These are phyloP conservation scores for Xylaria curta DNA, from an alignment of 495 filamentous ascomycete species.

Conservation along the genomic window DNA sequence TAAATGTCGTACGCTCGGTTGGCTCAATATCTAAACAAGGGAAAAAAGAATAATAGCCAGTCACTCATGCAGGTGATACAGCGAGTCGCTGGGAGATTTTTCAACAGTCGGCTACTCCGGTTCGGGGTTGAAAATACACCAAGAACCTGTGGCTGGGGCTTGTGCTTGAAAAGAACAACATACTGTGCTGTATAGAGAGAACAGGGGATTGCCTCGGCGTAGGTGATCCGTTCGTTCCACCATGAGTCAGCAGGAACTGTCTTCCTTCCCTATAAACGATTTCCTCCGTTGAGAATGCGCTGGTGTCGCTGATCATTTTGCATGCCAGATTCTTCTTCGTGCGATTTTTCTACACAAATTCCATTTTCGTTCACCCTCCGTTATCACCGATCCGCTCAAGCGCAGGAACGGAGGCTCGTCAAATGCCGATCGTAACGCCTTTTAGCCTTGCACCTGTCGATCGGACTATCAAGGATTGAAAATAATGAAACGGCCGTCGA, in stretches of 20 bases:
- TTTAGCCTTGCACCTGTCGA: constrained; percentile 28
- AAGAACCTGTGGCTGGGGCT: neutral
- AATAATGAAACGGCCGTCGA: constrained; percentile 15
- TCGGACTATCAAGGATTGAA: constrained; percentile 11
- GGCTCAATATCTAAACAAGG: constrained; percentile 10
- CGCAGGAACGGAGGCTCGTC: constrained; percentile 9
- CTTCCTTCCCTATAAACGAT: neutral
- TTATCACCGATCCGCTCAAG: constrained; percentile 6
- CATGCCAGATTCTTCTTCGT: neutral
- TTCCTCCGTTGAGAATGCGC: neutral
- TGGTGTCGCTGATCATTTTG: neutral
- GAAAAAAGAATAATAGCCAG: neutral
- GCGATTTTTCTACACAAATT: neutral
- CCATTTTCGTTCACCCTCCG: constrained; percentile 14
- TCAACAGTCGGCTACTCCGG: neutral
- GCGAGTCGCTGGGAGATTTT: neutral
- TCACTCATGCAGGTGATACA: constrained; percentile 15
- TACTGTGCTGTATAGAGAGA: neutral
- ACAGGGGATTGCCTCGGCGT: neutral
- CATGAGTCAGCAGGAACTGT: neutral
- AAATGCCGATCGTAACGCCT: constrained; percentile 25
- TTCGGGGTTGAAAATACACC: neutral
- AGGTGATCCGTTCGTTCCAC: constrained; percentile 1
- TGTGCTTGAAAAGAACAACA: neutral
- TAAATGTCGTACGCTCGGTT: neutral